Evolutionary conservation across 208 protist species (phyloP).

Genomic region (Trypanosomatidae sp.): DNA sequence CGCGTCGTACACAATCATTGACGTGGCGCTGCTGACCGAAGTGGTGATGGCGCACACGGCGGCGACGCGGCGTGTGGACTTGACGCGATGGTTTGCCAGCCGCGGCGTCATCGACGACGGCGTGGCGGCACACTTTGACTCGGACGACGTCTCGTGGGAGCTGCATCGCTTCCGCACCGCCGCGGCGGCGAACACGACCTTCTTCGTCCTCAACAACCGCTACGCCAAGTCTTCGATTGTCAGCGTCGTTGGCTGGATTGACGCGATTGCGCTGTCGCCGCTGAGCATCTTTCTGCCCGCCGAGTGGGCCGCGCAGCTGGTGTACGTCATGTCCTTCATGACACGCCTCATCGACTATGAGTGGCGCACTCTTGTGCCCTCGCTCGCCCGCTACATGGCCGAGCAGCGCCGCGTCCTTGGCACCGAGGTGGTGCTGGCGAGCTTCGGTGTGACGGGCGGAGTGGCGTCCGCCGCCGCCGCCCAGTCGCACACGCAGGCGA

Average conservation of each 20-base stretch:
- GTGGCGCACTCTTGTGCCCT: constrained; percentile 6
- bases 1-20: constrained; percentile 17
- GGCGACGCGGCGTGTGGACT: constrained; percentile 12
- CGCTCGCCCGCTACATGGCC: constrained; percentile 11
- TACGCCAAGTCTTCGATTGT: constrained; percentile 34
- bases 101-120: constrained; percentile 24
- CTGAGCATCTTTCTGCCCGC: constrained; percentile 48
- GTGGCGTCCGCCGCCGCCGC: constrained; percentile 24
- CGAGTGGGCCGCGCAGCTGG: constrained; percentile 24
- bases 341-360: constrained; percentile 23
- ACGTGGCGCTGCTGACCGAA: constrained; percentile 43
- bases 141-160: constrained; percentile 15
- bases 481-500: constrained; percentile 12
- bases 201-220: constrained; percentile 36
- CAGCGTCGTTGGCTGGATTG: constrained; percentile 36
- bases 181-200: constrained; percentile 11
- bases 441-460: constrained; percentile 31
- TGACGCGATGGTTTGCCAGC: constrained; percentile 41
- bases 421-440: constrained; percentile 21
- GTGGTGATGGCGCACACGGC: constrained; percentile 12
- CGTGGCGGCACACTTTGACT: constrained; percentile 6
- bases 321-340: constrained; percentile 38
- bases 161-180: constrained; percentile 25
- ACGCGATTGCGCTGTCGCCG: constrained; percentile 42
- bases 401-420: neutral